A percentile compares a stretch with the other conserved stretches of the same genome.
Evolutionary conservation across 2,329 filamentous ascomycete genomes (phyloP).

Genomic region (Penicillium olsonii): DNA sequence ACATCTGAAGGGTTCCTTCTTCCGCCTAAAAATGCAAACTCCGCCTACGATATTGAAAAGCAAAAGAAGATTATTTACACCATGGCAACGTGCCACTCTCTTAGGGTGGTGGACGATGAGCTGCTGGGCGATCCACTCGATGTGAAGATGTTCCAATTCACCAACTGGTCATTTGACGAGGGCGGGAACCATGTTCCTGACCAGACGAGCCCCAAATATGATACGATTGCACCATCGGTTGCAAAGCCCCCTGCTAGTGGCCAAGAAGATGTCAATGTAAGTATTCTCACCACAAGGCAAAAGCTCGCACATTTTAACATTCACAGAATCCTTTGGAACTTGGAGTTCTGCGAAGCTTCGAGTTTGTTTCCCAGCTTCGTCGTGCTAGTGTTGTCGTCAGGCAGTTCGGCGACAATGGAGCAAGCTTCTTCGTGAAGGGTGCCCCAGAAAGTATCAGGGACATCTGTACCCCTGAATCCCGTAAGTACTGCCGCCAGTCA

Average conservation of each 20-base stretch:
- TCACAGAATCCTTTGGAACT: conserved; percentile 67
- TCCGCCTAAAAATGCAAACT: conserved; percentile 55
- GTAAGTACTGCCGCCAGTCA: conserved; percentile 49
- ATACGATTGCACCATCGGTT: conserved; percentile 74
- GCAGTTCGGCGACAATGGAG: conserved; percentile 80
- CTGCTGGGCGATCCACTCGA: conserved; percentile 92
- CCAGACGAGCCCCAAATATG: conserved; percentile 71
- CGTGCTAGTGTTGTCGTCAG: conserved; percentile 91
- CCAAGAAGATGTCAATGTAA: conserved; percentile 23
- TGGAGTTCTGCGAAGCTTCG: conserved; percentile 86
- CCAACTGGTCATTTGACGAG: conserved; percentile 88
- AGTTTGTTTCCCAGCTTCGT: conserved; percentile 90
- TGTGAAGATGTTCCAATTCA: conserved; percentile 98
- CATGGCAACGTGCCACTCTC: conserved; percentile 96
- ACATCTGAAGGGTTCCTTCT: conserved; percentile 56
- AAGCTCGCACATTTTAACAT: background rate
- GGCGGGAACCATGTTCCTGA: conserved; percentile 66
- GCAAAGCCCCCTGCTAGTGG: conserved; percentile 69
- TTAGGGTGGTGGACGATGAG: conserved; percentile 82
- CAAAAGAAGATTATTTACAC: conserved; percentile 79
- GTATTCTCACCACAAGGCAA: conserved; percentile 2
- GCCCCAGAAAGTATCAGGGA: conserved; percentile 95
- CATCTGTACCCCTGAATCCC: conserved; percentile 81
- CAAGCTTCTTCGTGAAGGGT: conserved; percentile 90
- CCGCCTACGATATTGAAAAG: conserved; percentile 60